Evolutionary conservation across 129 eudicot genomes (phyloP), one percentile per base, ranked within the genome.

Genomic region (Chrysanthemum makinoi): DNA sequence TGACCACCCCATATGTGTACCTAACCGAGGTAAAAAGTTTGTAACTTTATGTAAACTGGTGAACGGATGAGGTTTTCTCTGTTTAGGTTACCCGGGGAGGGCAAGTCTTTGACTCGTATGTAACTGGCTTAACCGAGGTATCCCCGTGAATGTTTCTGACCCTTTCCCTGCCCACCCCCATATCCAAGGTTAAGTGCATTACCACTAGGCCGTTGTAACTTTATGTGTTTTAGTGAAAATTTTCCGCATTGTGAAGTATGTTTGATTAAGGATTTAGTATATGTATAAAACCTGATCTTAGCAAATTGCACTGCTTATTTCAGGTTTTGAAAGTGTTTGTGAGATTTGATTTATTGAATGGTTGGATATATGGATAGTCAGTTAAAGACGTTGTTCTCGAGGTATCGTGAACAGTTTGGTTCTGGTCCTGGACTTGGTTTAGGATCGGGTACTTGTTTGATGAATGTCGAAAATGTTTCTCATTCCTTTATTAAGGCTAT

Each of bases 401-500:
- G 95, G 60, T 85, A 68, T 58, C 83, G 79, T 44, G 89, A 83
- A 30, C 95, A 85, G 54, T 88, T 83, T 47, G 95, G 91, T 68
- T 69, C 85, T 16, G 91, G 91, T 33, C 91, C 88, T 2, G 95
- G 95, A 13, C 86, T 88, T 0, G 95, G 95, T 60, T 86, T 83
- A 11, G 91, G 90, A 57, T 85, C 91, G 16, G 85, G 81, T 64
- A 73, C 91, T 30, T 85, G 86, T 78, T 81, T 85, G 35, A 8
- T 78, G 80, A 83, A 79, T 33, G 82, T 85, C 28, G 88, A 88
- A 30, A 85, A 87, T 15, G 68, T 85, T 16, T 28, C 75, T 52
- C 75, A 72, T 33, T 68, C 85, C 4, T 79, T 81, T 64, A 81
- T 83, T 12, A 85, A 70, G 56, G 78, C 85, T 18, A 69, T 88